Evolutionary conservation across 2,329 filamentous ascomycete genomes (phyloP), one percentile per base, ranked within the genome.

Genomic region (Leptodontidium sp.): DNA sequence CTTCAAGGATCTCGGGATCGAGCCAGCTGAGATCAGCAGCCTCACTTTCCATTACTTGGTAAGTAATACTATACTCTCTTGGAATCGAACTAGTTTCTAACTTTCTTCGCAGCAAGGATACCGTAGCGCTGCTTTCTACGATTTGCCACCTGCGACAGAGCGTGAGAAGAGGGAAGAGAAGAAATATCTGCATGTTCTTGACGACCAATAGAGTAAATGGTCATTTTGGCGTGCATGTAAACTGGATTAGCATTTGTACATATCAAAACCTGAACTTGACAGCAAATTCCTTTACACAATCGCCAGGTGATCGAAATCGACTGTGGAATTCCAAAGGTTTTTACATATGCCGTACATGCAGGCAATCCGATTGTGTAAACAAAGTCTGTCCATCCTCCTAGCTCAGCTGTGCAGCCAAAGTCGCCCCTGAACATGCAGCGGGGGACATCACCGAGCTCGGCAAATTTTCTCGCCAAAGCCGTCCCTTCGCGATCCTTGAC

Each of bases 11-110:
- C 86, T 99, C 58, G 93, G 89, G 70, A 97, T 99, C 73, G 91
- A 94, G 82, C 93, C 95, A 38, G 92, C 89, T 58, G 94, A 98
- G 72, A 88, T 98, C 77, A 90, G 88, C 80, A 90, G 92, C 80
- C 89, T 93, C 80, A 97, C 93, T 73, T 98, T 95, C 82, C 92
- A 97, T 82, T 99, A 99, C 83, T 82, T 98, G 85, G 93, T 96
- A 85, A 82, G 91, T 83, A 9, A 14, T 21, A 21, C 21, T 21
- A n/a, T 5, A 49, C 9, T 5, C n/a, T 12, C n/a, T 15, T 24
- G 9, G 12, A 3, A 6, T 2, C 17, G 12, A 14, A 24, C 15
- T 9, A n/a, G 40, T 24, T 66, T 70, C 80, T 84, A 74, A 84
- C 75, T 61, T 69, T 64, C 74, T 78, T 53, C 74, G 74, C 75